Base-by-base conservation (phyloP, 108 stramenopile genomes). In the Phaeodactylum tricornutum region DNA sequence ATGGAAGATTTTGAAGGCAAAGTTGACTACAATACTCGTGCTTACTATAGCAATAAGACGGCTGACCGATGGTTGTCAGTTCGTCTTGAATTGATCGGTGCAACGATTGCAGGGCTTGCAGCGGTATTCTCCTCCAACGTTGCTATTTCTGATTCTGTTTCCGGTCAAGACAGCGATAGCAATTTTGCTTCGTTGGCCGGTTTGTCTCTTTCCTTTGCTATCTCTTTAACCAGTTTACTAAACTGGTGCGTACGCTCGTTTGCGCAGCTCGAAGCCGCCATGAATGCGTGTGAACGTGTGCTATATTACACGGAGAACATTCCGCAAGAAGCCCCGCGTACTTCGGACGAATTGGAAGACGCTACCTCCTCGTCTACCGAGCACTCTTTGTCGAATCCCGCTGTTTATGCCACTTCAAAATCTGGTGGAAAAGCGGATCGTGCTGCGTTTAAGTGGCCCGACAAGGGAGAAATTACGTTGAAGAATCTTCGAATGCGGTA, bases 241-340 rank as follows among this genome's bases (percentile, higher is more conserved):
- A 80, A 95, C 33, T 92, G 81, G 72, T 59, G 74, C 24, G 87
- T 93, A 3, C 38, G 87, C 26, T 59, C 81, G 25, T 81, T 84
- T 49, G 81, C 93, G 19, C 75, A 87, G 47, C 76, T 94, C 0
- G 91, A 91, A 36, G 77, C 79, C 42, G 80, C 89, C 2, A 96
- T 97, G 82, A 94, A 92, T 38, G 58, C 81, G 21, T 72, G 72
- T 11, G 96, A 97, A 53, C 69, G 96, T 17, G 61, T 96, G 29
- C 37, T 84, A 11, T 71, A 79, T 62, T 86, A 84, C 65, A 67
- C 77, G 0, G 71, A 75, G 33, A 51, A 78, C 20, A 81, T 83
- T 37, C 76, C 78, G 21, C 74, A 79, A 42, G 84, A 85, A 63
- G 79, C 84, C 5, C 64, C 84, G 2, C 55, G 49, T 39, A 70